phyloP scores from a whole-genome alignment of 2,329 filamentous ascomycete genomes.

The Fusarium proliferatum region DNA sequence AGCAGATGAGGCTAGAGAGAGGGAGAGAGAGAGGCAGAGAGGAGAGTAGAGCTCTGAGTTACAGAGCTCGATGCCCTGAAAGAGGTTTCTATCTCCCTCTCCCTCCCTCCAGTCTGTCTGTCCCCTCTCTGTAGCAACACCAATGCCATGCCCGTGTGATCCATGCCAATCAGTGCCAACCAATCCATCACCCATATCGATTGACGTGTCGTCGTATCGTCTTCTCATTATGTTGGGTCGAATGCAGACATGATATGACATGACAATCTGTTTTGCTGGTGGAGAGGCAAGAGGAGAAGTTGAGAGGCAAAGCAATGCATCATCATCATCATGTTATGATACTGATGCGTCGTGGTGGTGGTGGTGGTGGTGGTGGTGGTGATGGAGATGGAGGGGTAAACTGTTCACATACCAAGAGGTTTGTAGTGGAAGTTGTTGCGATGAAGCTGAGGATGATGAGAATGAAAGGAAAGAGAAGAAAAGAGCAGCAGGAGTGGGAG shows the following conservation, averaged over 20 bases:
- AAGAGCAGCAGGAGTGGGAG: constrained; percentile 28
- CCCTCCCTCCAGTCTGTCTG: background rate
- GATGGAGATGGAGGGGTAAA: constrained; percentile 26
- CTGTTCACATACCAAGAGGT: constrained; percentile 15
- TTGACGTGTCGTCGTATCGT: constrained; percentile 33
- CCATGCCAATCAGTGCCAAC: constrained; percentile 4
- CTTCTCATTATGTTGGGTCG: constrained; percentile 5
- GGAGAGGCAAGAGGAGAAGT: background rate
- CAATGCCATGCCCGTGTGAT: background rate
- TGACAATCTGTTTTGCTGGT: constrained; percentile 5
- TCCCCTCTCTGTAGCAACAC: background rate
- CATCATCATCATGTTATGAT: constrained; percentile 16
- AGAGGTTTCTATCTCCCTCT: background rate
- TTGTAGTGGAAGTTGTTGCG: constrained; percentile 19
- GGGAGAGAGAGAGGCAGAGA: background rate
- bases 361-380: constrained; percentile 4
- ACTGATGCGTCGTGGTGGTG: constrained; percentile 8
- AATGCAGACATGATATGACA: constrained; percentile 17
- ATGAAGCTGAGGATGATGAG: constrained; percentile 31
- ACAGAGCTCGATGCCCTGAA: constrained; percentile 6
- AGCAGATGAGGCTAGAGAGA: background rate
- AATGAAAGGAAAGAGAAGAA: constrained; percentile 30
- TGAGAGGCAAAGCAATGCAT: constrained; percentile 4
- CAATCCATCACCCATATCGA: constrained; percentile 1
- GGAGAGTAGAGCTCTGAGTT: constrained; percentile 1